phyloP scores from a whole-genome alignment of 352 stramenopile species.

The Phytophthora citricola region DNA sequence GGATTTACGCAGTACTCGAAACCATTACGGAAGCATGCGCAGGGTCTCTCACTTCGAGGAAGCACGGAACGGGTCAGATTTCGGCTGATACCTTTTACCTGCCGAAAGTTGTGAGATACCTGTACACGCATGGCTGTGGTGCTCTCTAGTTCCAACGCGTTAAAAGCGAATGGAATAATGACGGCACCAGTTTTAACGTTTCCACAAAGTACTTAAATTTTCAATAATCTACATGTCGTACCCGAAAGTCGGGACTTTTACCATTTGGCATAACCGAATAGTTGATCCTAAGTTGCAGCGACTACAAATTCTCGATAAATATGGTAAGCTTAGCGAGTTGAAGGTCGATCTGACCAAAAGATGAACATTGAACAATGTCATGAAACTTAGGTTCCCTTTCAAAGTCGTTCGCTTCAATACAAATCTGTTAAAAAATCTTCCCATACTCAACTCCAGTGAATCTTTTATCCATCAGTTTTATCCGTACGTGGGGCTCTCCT shows the following conservation, averaged over 20 bases:
- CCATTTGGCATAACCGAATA: too few species aligned
- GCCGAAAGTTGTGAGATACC: not conserved
- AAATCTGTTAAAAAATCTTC: constrained; percentile 15
- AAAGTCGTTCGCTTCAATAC: constrained; percentile 11
- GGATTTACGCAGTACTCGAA: constrained; percentile 4
- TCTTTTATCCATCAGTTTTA: constrained; percentile 6
- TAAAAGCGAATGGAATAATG: constrained; percentile 3
- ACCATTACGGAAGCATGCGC: constrained; percentile 1
- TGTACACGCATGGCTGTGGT: constrained; percentile 2
- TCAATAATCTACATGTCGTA: too few species aligned
- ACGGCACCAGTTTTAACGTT: not conserved
- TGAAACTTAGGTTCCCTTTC: too few species aligned
- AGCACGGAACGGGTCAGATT: constrained; percentile 12
- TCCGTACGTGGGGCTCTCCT: constrained; percentile 8
- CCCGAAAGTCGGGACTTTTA: too few species aligned
- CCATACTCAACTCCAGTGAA: constrained; percentile 9
- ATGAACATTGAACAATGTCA: too few species aligned
- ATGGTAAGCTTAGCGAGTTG: too few species aligned
- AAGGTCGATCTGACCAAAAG: too few species aligned
- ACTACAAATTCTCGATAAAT: too few species aligned
- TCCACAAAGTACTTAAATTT: too few species aligned
- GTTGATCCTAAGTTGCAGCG: too few species aligned
- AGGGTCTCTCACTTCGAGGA: constrained; percentile 1
- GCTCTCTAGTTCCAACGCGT: constrained; percentile 4
- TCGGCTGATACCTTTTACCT: constrained; percentile 3